These are phyloP conservation scores for Scutellaria minor DNA, from an alignment of 257 asterid species.

Conservation along the genomic window DNA sequence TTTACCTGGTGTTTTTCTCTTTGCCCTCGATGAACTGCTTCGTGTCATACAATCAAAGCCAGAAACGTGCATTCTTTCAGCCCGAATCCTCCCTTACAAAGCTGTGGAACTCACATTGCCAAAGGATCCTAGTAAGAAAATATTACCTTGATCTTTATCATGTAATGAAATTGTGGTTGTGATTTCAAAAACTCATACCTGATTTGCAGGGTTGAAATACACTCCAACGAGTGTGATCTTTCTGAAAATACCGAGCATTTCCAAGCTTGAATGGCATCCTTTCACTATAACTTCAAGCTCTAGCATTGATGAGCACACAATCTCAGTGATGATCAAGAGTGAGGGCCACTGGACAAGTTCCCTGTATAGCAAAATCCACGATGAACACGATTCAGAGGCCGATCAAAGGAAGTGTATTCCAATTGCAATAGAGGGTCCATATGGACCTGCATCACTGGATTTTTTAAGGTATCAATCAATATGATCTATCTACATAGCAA, in stretches of 20 bases:
- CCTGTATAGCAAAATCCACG: constrained; percentile 47
- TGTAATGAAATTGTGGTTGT: not conserved
- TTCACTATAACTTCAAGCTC: constrained; percentile 81
- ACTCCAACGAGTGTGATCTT: constrained; percentile 70
- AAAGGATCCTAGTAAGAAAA: constrained; percentile 69
- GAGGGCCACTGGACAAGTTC: constrained; percentile 81
- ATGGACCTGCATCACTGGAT: constrained; percentile 70
- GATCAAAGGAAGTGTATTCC: constrained; percentile 54
- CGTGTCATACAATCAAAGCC: constrained; percentile 74
- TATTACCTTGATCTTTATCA: not conserved
- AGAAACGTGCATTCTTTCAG: constrained; percentile 66
- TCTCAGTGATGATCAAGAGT: constrained; percentile 62
- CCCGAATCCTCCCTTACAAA: constrained; percentile 73
- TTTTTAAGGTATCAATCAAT: constrained; percentile 58
- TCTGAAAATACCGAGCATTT: constrained; percentile 74
- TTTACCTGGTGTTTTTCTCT: constrained; percentile 77
- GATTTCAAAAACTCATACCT: constrained; percentile 5
- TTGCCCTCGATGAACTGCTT: constrained; percentile 67
- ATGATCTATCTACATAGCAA: not conserved
- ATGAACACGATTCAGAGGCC: constrained; percentile 60
- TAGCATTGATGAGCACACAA: constrained; percentile 50
- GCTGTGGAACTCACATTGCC: constrained; percentile 75
- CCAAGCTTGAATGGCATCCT: constrained; percentile 81
- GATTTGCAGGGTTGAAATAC: constrained; percentile 61
- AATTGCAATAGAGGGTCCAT: constrained; percentile 77